Evolutionary conservation across 495 filamentous ascomycete genomes (phyloP).

Genomic region (Bombardia bombarda): DNA sequence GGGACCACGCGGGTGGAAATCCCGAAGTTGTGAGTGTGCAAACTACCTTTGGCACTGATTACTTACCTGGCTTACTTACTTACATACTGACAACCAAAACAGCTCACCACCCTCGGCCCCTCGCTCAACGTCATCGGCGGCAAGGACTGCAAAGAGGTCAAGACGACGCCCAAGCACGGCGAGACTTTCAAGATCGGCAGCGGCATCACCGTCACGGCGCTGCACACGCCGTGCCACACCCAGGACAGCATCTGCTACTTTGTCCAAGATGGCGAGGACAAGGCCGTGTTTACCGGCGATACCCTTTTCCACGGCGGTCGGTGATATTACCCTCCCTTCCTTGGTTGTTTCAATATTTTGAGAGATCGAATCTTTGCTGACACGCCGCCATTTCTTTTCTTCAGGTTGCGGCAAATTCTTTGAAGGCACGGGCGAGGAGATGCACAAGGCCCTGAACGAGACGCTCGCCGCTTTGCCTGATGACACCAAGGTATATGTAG

Average conservation of each 20-base stretch:
- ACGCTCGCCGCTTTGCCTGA: constrained; percentile 74
- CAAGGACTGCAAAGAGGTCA: constrained; percentile 75
- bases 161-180: constrained; percentile 61
- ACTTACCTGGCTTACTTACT: no score
- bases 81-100: no score
- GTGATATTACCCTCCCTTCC: constrained; percentile 1
- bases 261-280: constrained; percentile 73
- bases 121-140: constrained; percentile 75
- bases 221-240: constrained; percentile 95
- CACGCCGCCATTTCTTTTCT: not conserved
- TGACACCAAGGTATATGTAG: constrained; percentile 87
- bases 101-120: constrained; percentile 60
- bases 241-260: constrained; percentile 93
- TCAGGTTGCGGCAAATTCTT: constrained; percentile 95
- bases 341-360: not conserved
- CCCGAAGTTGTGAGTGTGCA: constrained; percentile 53
- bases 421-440: constrained; percentile 77
- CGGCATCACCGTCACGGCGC: constrained; percentile 77
- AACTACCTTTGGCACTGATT: no score
- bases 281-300: constrained; percentile 90
- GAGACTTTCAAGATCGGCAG: constrained; percentile 78
- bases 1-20: constrained; percentile 94
- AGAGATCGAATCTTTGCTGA: not conserved
- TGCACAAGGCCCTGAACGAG: constrained; percentile 87
- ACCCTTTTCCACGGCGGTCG: constrained; percentile 89